These are phyloP conservation scores for Colletotrichum brevisporum DNA, from an alignment of 2,329 filamentous ascomycete genomes.

Conservation along the genomic window DNA sequence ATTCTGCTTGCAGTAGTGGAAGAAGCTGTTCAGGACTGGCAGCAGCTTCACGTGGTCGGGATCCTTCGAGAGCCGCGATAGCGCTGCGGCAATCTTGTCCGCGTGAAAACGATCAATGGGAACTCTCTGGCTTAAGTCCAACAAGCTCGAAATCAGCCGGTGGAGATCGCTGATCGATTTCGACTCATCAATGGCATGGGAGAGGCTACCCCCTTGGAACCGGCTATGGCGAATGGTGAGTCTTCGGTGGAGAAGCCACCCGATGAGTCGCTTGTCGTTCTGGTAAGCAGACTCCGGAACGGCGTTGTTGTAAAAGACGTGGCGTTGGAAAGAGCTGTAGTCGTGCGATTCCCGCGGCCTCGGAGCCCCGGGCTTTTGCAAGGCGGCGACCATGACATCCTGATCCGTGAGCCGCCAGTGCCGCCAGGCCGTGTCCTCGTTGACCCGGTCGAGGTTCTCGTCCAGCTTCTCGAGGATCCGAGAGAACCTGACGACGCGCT, in stretches of 20 bases:
- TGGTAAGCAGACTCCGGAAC: conserved; percentile 47
- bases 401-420: conserved; percentile 57
- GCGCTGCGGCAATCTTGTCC: conserved; percentile 5
- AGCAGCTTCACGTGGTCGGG: conserved; percentile 46
- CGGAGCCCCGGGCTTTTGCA: conserved; percentile 42
- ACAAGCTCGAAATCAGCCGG: conserved; percentile 4
- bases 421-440: conserved; percentile 18
- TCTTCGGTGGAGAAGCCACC: conserved; percentile 53
- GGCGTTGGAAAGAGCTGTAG: not conserved
- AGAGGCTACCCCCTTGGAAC: not conserved
- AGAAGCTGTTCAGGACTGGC: conserved; percentile 58
- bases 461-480: conserved; percentile 41
- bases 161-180: not conserved
- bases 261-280: conserved; percentile 51
- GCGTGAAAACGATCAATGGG: not conserved
- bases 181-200: not conserved
- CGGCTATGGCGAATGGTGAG: not conserved
- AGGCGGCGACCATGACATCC: conserved; percentile 59
- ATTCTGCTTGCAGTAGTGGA: conserved; percentile 49
- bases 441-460: conserved; percentile 33
- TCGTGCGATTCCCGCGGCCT: not conserved
- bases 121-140: not conserved
- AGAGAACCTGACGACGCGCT: conserved; percentile 50
- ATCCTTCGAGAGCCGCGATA: conserved; percentile 1
- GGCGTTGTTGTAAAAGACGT: conserved; percentile 46